Evolutionary conservation across 768 basidiomycete genomes (phyloP), one percentile per base, ranked within the genome.

Genomic region (Xanthoconium stramineum): DNA sequence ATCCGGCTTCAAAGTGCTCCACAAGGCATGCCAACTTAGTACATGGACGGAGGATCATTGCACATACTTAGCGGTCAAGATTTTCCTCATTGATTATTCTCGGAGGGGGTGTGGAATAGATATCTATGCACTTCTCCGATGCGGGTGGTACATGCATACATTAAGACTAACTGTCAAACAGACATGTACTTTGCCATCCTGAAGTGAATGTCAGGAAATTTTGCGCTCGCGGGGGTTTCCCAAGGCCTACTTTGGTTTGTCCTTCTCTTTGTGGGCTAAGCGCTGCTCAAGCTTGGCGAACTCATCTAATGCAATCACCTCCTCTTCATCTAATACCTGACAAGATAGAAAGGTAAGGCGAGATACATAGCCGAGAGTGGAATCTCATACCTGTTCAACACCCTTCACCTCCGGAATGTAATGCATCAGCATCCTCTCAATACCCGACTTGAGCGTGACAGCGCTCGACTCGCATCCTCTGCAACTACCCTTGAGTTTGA

Each of bases 381-480:
- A 48, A 13, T 6, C 15, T 66, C 37, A 61, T 60, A 86, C 91
- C 82, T 95, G 91, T 64, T 94, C 88, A 9, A 95, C 90, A 28
- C 85, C 89, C 71, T 93, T 90, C 38, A 96, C 94, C 73, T 96
- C 91, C 2, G 96, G 96, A 52, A 99, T 93, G 67, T 98, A 98
- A 74, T 98, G 96, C 93, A 93, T 94, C 65, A 99, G 76, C 97
- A 99, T 98, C 60, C 97, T 80, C 75, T 99, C 97, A 51, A 99
- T 98, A 10, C 97, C 97, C 58, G 83, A 86, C 80, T 98, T 99
- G 54, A 99, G 76, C 15, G 97, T 99, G 35, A 98, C 95, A 7
- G 91, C 85, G 69, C 92, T 95, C 33, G 91, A 94, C 60, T 85
- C 85, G 70, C 97, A 98, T 14, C 97, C 97, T 69, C 97, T 78